Conservation (phyloP, 2,329 filamentous ascomycete species). For the Colletotrichum noveboracense region DNA sequence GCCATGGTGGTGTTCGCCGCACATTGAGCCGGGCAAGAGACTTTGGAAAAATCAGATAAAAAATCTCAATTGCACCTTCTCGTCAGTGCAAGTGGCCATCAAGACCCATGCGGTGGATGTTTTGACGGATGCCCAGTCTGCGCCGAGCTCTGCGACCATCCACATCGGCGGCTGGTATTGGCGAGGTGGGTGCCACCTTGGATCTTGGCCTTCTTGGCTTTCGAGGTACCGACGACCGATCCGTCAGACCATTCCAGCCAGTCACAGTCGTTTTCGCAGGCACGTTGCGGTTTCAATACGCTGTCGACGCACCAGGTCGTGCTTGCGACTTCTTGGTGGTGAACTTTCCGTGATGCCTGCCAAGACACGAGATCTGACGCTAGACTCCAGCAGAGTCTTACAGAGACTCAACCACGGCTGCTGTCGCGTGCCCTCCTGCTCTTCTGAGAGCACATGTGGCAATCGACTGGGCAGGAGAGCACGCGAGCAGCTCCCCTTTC, state of each 20-base stretch:
- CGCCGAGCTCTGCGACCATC: slow-evolving; percentile 11
- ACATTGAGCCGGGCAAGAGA: background rate
- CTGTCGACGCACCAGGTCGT: background rate
- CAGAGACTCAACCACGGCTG: background rate
- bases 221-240: slow-evolving; percentile 10
- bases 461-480: slow-evolving; percentile 5
- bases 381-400: background rate
- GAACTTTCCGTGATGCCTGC: background rate
- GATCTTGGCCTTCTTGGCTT: slow-evolving; percentile 18
- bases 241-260: background rate
- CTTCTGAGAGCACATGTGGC: slow-evolving; percentile 8
- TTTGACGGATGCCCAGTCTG: slow-evolving; percentile 20
- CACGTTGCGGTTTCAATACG: slow-evolving; percentile 13
- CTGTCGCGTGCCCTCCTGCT: slow-evolving; percentile 18
- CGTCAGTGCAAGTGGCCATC: background rate
- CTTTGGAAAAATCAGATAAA: background rate
- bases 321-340: background rate
- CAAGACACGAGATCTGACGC: slow-evolving; percentile 10
- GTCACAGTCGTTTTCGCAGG: background rate
- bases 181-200: background rate
- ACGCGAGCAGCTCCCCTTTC: slow-evolving; percentile 3
- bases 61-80: background rate
- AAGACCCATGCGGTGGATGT: slow-evolving; percentile 5
- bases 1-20: background rate
- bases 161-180: slow-evolving; percentile 5